Evolutionary conservation across 352 stramenopile species (phyloP).

Genomic region (Pseudoperonospora humuli): DNA sequence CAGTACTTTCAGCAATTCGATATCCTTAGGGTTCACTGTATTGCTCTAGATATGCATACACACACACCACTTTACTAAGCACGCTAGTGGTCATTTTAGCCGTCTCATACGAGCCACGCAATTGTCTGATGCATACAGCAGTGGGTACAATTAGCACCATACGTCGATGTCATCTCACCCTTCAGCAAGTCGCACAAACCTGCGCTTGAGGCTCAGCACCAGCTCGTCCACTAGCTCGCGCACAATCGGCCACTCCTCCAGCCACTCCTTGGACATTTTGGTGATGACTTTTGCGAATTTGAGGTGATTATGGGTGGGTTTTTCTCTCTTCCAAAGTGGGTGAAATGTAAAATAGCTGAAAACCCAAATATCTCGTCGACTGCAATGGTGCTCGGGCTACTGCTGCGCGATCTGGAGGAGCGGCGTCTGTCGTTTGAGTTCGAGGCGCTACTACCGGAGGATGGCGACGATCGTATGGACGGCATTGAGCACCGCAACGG

Average conservation of each 20-base stretch:
- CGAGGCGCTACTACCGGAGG: conserved; percentile 62
- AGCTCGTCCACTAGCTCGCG: conserved; percentile 59
- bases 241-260: conserved; percentile 71
- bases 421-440: conserved; percentile 77
- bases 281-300: not conserved
- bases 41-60: conserved; percentile 6
- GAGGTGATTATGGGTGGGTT: not conserved
- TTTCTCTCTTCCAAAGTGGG: not conserved
- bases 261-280: conserved; percentile 31
- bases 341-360: too few species aligned
- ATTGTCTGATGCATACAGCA: conserved; percentile 30
- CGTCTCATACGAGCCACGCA: conserved; percentile 74
- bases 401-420: conserved; percentile 78
- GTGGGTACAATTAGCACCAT: conserved; percentile 1
- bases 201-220: conserved; percentile 74
- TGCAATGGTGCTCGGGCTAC: conserved; percentile 71
- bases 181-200: conserved; percentile 16
- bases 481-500: conserved; percentile 21
- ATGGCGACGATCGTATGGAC: conserved; percentile 50
- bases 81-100: conserved; percentile 71
- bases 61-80: conserved; percentile 59
- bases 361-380: too few species aligned
- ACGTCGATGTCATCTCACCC: not conserved
- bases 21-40: not conserved
- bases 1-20: too few species aligned